Evolutionary conservation across 495 filamentous ascomycete genomes (phyloP), one percentile per base, ranked within the genome.

Genomic region (Rhypophila decipiens): DNA sequence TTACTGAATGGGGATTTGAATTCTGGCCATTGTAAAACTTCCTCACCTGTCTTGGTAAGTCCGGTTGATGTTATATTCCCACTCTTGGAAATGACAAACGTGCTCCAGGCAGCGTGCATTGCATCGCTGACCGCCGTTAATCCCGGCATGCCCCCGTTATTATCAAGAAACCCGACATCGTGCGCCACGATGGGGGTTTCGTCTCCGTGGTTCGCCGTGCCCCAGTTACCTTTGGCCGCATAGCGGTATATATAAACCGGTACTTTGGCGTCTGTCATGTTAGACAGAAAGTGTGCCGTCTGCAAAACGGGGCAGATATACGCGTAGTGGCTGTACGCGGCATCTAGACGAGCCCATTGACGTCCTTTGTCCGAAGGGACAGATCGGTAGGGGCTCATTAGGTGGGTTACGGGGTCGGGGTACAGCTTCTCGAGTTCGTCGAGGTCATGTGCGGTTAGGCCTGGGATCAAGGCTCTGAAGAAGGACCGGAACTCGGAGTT

Each of bases 291-390:
- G 23, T 75, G 63, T 3, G 76, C 79, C 2, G 80, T 79, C 51
- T 84, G 79, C 2, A 82, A 67, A 1, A 85, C 80, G 0, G 82
- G 82, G 24, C 77, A 80, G 33, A 82, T 77, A 44, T 85, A 85
- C 0, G 80, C 80, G 59, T 85, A 86, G 52, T 86, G 79, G 0
- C 67, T 74, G 46, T 85, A 86, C 0, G 77, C 78, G 22, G 78
- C 75, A 49, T 84, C 79, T 9, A 82, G 66, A 7, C 83, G 70
- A 33, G 71, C 71, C 54, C 73, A 84, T 55, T 86, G 79, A 3
- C 63, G 27, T 0, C 80, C 81, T 5, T 77, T 60, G 3, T 61
- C 63, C 13, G 52, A 8, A 1, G 68, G 69, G 31, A 55, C 48
- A 61, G 19, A 18, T 5, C 18, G 20, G 55, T 63, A 66, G 2